These are phyloP conservation scores for Cylindrotheca fusiformis DNA, from an alignment of 108 stramenopile species.

Conservation along the genomic window DNA sequence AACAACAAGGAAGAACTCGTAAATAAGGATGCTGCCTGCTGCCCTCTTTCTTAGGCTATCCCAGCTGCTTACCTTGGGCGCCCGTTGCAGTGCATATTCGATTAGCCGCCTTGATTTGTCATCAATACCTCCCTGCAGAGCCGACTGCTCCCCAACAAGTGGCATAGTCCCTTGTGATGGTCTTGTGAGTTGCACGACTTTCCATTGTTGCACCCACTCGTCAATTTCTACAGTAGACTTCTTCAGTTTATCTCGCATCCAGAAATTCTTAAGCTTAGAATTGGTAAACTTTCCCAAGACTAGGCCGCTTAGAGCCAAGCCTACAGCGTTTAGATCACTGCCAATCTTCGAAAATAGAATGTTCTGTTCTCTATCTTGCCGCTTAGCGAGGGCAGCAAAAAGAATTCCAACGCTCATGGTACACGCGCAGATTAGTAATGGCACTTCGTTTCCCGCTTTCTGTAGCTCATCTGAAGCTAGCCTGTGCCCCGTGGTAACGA, in stretches of 20 bases:
- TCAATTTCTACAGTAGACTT: conserved; percentile 41
- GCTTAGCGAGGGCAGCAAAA: no score
- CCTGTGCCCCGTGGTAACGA: conserved; percentile 26
- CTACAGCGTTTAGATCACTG: no score
- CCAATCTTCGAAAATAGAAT: no score
- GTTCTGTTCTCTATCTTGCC: no score
- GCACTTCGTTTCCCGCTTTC: no score
- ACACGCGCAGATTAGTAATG: no score
- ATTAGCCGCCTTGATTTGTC: conserved; percentile 37
- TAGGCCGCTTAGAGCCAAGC: not conserved
- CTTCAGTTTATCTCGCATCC: conserved; percentile 56
- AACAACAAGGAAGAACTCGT: not conserved
- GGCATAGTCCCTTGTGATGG: no score
- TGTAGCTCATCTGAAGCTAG: not conserved
- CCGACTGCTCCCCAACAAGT: no score
- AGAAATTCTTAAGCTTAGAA: conserved; percentile 13
- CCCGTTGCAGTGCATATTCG: conserved; percentile 29
- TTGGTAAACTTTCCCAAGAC: not conserved
- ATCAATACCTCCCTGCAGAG: conserved; percentile 27
- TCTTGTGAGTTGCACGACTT: conserved; percentile 5
- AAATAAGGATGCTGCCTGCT: no score
- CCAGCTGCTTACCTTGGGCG: not conserved
- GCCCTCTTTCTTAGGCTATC: no score
- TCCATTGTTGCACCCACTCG: conserved; percentile 63
- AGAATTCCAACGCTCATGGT: no score